Base-by-base conservation (phyloP, 345 rosid species). In the Sisymbrium irio region DNA sequence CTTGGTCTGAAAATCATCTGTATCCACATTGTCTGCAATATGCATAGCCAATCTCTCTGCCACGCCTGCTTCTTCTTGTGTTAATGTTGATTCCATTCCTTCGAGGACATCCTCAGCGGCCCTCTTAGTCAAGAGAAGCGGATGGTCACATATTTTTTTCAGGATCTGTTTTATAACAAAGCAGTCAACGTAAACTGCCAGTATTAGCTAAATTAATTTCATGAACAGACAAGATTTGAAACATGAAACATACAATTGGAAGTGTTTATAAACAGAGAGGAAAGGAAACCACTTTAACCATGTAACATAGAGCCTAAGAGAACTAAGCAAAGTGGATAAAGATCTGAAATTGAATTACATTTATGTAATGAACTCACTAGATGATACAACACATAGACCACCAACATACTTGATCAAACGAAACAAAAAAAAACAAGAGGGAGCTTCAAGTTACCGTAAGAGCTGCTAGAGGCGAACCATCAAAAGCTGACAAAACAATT, bases 401-500 rank as follows among this genome's bases (percentile, higher is more conserved):
- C n/a, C n/a, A n/a, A n/a, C 7, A 65, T 41, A 15, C 50, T 32
- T 19, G 35, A 72, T 64, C 30, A 22, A 45, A 62, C 59, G 20
- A 46, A 41, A 45, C 50, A 72, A 28, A 59, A 25, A 25, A 51
- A 13, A 40, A 61, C n/a, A 22, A 50, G 11, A 42, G 27, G 41
- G 78, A 67, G 20, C 20, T 20, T 72, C 50, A 57, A 20, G 27
- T 50, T 80, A 95, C 99, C 93, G 98, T 95, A n/a, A 95, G 79
- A 33, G 99, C 99, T 83, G 99, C 99, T 70, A 92, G 75, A 56
- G 99, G 99, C 1, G 99, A 95, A 80, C 93, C 91, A 83, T 92
- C 97, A 77, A 90, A 95, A 61, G 99, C 89, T 40, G 99, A 95
- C 69, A 89, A 84, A 82, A 95, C 99, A 57, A 92, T 79, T 79